Evolutionary conservation across 1,284 basidiomycete genomes (phyloP), one percentile per base, ranked within the genome.

Genomic region (Microbotryum saponariae): DNA sequence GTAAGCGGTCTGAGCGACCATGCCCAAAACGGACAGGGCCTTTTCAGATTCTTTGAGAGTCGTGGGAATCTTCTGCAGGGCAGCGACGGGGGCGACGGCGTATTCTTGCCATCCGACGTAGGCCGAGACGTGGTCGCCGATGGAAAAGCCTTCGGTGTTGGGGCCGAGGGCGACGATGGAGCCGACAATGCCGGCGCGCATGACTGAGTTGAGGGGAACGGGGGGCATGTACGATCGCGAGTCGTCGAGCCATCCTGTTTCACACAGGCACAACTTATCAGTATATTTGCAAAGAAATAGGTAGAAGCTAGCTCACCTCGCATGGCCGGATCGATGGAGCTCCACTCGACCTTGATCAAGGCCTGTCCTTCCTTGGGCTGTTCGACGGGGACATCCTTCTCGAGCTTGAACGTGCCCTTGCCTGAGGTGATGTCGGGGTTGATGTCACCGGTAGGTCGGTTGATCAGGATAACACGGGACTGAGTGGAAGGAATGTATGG

Each of bases 301-400:
- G n/a, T 5, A 14, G 23, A 31, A 27, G 29, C 6, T 7, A 12
- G 49, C 56, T n/a, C 9, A 62, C 54, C 64, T 20, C 69, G 60
- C 67, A 68, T 68, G 8, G 69, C 70, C 20, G 74, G 74, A 60
- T 76, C 75, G n/a, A 76, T 62, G 9, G 67, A 70, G 56, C 73
- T 61, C 57, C 71, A 74, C 60, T 74, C 72, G 51, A 74, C 72
- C 37, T 66, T 63, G 50, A 75, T 66, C 29, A 75, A 59, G 27
- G 72, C 71, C 31, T 74, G 63, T 29, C 68, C 73, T 3, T 31
- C 50, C 29, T 67, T 61, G 63, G 74, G 51, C 33, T 72, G 61
- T 51, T 62, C 57, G 27, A 72, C 52, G 6, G 65, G 64, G 31
- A 68, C 55, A 21, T 60, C 64, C 46, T 62, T 56, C 55, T 67